Percentiles rank a stretch among this genome's conserved stretches.
These are phyloP conservation scores for Diospyros lotus DNA, from an alignment of 148 eudicot genomes.

Conservation along the genomic window DNA sequence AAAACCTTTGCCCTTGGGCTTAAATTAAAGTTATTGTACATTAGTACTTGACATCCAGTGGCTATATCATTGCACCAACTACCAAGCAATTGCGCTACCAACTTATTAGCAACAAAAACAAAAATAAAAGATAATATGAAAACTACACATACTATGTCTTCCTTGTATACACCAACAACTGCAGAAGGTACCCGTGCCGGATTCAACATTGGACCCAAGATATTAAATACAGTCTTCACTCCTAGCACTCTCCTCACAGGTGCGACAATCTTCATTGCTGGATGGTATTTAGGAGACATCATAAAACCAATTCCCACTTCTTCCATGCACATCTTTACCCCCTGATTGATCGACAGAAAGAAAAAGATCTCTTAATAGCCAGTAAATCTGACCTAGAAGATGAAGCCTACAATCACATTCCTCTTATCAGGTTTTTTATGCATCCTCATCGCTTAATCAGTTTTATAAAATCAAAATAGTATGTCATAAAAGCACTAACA, in stretches of 20 bases:
- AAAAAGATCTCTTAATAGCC: neutral
- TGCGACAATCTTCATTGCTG: slow-evolving; percentile 90
- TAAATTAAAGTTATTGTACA: neutral
- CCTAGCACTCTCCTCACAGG: slow-evolving; percentile 75
- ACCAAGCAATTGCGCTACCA: neutral
- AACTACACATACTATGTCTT: slow-evolving; percentile 51
- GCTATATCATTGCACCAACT: neutral
- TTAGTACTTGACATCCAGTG: neutral
- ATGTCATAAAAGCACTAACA: neutral
- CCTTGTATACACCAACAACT: slow-evolving; percentile 81
- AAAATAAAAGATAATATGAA: neutral
- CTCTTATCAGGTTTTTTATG: neutral
- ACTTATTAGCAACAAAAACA: neutral
- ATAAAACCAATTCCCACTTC: slow-evolving; percentile 93
- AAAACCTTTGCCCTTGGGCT: neutral
- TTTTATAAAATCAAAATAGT: neutral
- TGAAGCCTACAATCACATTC: neutral
- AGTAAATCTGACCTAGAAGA: neutral
- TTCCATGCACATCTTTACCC: slow-evolving; percentile 25
- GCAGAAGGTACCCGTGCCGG: slow-evolving; percentile 94
- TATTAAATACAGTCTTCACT: slow-evolving; percentile 88
- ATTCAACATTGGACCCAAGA: slow-evolving; percentile 90
- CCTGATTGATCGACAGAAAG: slow-evolving; percentile 14
- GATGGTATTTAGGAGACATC: slow-evolving; percentile 94
- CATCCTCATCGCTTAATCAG: neutral